Evolutionary conservation across 306 rosid species (phyloP).

Genomic region (Crotalaria pallida): DNA sequence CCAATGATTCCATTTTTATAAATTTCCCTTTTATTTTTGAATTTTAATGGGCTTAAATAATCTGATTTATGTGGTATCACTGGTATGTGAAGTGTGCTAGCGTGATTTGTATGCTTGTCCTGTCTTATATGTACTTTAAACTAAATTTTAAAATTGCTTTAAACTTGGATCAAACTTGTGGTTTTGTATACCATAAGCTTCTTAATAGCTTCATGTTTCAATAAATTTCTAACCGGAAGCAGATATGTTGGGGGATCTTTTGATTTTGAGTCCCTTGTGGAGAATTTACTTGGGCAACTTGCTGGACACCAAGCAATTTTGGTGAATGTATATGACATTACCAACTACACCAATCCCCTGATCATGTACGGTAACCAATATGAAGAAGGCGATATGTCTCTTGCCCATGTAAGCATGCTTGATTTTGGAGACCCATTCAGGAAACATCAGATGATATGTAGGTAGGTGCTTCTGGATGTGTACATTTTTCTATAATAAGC

Average conservation of each 20-base stretch:
- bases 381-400: conserved; percentile 76
- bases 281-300: conserved; percentile 96
- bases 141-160: neutral
- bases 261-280: conserved; percentile 97
- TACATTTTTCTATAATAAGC: neutral
- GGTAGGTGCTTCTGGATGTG: conserved; percentile 48
- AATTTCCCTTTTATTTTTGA: neutral
- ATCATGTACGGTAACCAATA: conserved; percentile 86
- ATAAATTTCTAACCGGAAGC: conserved; percentile 27
- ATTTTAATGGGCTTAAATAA: neutral
- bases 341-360: conserved; percentile 65
- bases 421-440: conserved; percentile 97
- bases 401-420: conserved; percentile 72
- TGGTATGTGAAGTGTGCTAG: neutral
- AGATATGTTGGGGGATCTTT: conserved; percentile 96
- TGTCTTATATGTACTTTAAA: neutral
- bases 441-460: conserved; percentile 90
- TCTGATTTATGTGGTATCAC: neutral
- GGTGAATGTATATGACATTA: conserved; percentile 86
- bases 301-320: conserved; percentile 89
- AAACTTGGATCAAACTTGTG: conserved; percentile 6
- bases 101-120: neutral
- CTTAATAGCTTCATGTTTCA: conserved; percentile 14
- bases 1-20: neutral
- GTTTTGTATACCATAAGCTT: conserved; percentile 17